Evolutionary conservation across 176 grass and related monocot species (phyloP).

Genomic region (Secale cereale): DNA sequence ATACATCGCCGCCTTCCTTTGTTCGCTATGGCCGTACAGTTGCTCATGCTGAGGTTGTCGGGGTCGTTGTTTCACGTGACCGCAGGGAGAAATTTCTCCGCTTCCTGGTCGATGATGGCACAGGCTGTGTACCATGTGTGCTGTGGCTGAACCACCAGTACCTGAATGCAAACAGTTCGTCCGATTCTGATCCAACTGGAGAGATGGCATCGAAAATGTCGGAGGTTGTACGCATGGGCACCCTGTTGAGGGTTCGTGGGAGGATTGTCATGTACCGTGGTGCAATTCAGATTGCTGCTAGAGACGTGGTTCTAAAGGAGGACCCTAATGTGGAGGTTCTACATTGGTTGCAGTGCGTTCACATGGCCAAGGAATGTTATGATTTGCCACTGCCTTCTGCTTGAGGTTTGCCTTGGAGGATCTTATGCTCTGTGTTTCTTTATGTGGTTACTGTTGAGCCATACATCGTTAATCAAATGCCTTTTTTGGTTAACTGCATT

Average conservation of each 20-base stretch:
- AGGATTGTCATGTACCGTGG: slow-evolving; percentile 60
- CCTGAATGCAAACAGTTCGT: not conserved
- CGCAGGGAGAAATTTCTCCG: slow-evolving; percentile 50
- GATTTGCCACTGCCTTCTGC: slow-evolving; percentile 19
- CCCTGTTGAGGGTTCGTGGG: slow-evolving; percentile 60
- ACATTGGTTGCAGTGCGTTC: slow-evolving; percentile 68
- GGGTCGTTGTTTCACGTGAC: slow-evolving; percentile 54
- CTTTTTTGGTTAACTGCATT: not conserved
- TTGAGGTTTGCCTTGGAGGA: not conserved
- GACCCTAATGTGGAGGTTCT: slow-evolving; percentile 73
- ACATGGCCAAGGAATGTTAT: slow-evolving; percentile 61
- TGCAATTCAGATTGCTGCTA: slow-evolving; percentile 53
- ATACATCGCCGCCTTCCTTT: slow-evolving; percentile 36
- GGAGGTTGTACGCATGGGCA: slow-evolving; percentile 41
- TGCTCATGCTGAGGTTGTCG: slow-evolving; percentile 45
- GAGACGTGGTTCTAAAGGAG: slow-evolving; percentile 61
- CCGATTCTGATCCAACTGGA: slow-evolving; percentile 33
- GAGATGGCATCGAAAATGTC: slow-evolving; percentile 44
- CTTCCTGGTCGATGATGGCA: slow-evolving; percentile 79
- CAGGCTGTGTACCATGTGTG: slow-evolving; percentile 66
- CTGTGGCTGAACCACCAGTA: slow-evolving; percentile 65
- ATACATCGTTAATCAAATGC: not conserved
- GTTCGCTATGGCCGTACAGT: slow-evolving; percentile 25
- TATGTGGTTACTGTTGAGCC: not conserved
- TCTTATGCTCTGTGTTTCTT: slow-evolving; percentile 15